These are phyloP conservation scores for Aspergillus eucalypticola DNA, from an alignment of 2,329 filamentous ascomycete species.

Conservation along the genomic window DNA sequence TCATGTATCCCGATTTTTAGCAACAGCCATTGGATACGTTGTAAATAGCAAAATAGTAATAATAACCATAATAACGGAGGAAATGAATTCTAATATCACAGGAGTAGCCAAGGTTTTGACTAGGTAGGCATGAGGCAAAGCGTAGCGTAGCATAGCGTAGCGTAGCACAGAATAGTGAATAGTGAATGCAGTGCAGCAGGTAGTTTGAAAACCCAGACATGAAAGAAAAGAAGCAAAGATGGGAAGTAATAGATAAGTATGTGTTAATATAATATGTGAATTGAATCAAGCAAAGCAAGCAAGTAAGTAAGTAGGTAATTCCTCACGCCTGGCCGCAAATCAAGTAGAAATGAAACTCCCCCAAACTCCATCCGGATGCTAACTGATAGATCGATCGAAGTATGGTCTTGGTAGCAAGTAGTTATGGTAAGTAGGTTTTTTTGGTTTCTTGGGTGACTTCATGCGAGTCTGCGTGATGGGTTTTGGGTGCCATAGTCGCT, in stretches of 20 bases:
- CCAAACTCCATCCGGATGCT: not conserved
- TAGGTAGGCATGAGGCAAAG: not conserved
- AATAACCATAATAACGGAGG: not conserved
- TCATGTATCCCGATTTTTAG: not conserved
- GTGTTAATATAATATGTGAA: too few species aligned
- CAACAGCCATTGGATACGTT: not conserved
- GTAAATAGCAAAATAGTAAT: not conserved
- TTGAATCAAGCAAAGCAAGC: too few species aligned
- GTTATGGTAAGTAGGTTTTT: not conserved
- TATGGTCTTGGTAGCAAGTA: not conserved
- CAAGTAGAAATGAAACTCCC: not conserved
- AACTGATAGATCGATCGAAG: not conserved
- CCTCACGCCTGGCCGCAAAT: not conserved
- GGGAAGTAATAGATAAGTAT: not conserved
- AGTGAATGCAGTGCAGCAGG: not conserved
- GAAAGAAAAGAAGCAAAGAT: not conserved
- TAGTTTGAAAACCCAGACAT: not conserved
- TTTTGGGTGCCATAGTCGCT: too few species aligned
- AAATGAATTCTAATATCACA: not conserved
- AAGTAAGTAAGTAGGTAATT: not conserved
- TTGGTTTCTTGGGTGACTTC: not conserved
- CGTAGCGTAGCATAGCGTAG: too few species aligned
- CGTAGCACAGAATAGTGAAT: not conserved
- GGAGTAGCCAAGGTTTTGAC: not conserved
- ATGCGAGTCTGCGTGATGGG: too few species aligned